A percentile compares a stretch with the other conserved stretches of the same genome.
Evolutionary conservation across 495 filamentous ascomycete genomes (phyloP).

Genomic region (Pyronema domesticum): DNA sequence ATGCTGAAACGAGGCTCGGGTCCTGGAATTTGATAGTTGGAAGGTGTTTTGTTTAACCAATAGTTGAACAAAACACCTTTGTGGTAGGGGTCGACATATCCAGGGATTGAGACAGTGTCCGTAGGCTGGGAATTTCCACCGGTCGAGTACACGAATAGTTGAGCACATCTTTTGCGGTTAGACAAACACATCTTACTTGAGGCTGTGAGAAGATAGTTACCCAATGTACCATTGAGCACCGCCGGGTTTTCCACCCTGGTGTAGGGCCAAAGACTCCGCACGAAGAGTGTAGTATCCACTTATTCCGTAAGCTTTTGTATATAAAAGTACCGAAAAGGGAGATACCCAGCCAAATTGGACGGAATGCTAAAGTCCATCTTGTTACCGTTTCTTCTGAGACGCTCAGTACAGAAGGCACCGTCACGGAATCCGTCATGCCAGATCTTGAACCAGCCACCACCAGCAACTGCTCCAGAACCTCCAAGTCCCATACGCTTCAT

Average conservation of each 20-base stretch:
- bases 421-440: constrained; percentile 46
- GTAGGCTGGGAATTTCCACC: constrained; percentile 28
- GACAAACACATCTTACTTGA: not conserved
- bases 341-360: constrained; percentile 32
- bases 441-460: constrained; percentile 58
- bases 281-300: constrained; percentile 50
- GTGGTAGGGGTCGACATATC: constrained; percentile 36
- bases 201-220: constrained; percentile 3
- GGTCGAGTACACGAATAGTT: constrained; percentile 40
- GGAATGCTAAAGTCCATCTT: constrained; percentile 43
- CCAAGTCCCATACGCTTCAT: constrained; percentile 35
- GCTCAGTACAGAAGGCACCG: constrained; percentile 49
- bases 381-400: constrained; percentile 46
- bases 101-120: constrained; percentile 43
- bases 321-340: not conserved
- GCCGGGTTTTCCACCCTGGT: constrained; percentile 35
- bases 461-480: not conserved
- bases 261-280: constrained; percentile 49
- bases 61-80: constrained; percentile 44
- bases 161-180: constrained; percentile 35
- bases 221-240: constrained; percentile 24
- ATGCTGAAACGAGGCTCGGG: constrained; percentile 32
- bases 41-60: constrained; percentile 28
- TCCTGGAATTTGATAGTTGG: constrained; percentile 42
- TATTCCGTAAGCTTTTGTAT: constrained; percentile 4